Base-by-base conservation (phyloP, 768 basidiomycete genomes). In the Pleurotus ostreatus region DNA sequence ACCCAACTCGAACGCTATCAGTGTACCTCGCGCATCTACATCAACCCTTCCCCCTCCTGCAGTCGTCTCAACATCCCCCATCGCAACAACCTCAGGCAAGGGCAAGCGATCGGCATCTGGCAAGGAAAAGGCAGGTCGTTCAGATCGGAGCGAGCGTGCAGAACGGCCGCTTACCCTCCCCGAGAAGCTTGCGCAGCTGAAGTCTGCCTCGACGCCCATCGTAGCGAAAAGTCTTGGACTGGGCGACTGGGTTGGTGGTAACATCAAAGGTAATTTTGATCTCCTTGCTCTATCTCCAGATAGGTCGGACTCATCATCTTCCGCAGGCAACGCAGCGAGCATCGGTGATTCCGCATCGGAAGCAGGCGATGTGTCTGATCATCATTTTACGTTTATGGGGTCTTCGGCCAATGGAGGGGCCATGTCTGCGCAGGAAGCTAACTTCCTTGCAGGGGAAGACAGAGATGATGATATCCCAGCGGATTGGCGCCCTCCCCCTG, bases 401-500 rank as follows among this genome's bases (percentile, higher is more conserved):
- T 26, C 48, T 15, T 37, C 30, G 34, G 30, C 48, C 3, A 34
- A 11, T 34, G 30, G 30, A 34, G 30, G 30, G 30, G 30, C 30
- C 30, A 34, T 34, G 30, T 34, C 30, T 34, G 30, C 30, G 30
- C 30, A 34, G 30, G 30, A 34, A 34, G 30, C 9, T 34, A 34
- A 11, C 30, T 34, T 34, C 30, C 30, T 34, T 34, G 66, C 71
- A 12, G 74, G 70, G 0, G 66, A 73, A 6, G 75, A 77, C 7
- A 77, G 79, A 39, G 76, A 81, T 4, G 79, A 83, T 45, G 80
- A 82, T 22, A 69, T 85, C 4, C 78, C 85, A 13, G 88, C 87
- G 30, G 89, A 93, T 62, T 92, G 91, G 89, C 81, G 91, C 48
- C 92, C 92, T 6, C 81, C 84, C 3, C 88, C 94, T 0, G 96